Base-by-base conservation (phyloP, 306 rosid genomes). In the Glycine soja region DNA sequence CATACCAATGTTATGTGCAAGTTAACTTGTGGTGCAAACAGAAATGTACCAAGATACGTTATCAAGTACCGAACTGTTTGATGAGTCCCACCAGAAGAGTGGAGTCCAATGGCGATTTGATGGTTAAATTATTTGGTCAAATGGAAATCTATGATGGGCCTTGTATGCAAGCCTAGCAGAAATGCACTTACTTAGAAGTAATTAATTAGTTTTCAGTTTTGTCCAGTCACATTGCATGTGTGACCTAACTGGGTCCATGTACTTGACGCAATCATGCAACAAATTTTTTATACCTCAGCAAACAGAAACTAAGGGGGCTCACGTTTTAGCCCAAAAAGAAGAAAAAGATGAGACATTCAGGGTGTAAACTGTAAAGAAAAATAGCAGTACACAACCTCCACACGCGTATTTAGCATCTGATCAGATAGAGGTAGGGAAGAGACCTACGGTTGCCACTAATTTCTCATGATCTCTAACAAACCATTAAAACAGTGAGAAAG, bases 211-310 rank as follows among this genome's bases (percentile, higher is more conserved):
- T 62, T 7, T 69, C 14, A 50, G 85, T 24, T 88, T 81, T 80
- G 87, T 83, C 77, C 14, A 43, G 16, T 78, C 83, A 85, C 78
- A 50, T 80, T 70, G 46, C 57, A 61, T 45, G 86, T 59, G 83
- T 88, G 89, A 86, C 82, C 86, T 30, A 78, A 75, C 45, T 81
- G 81, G 83, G 84, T 45, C 83, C 86, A 48, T 3, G 19, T 84
- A 86, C 79, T 75, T 79, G 87, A 84, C 62, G 79, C 74, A 81
- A 42, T 42, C 81, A 65, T 68, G 38, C 51, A 74, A 62, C 75
- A 81, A 61, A 85, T 76, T 76, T 76, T 76, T 76, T 76, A 85
- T 70, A 61, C 75, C 72, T 63, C 58, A 75, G 24, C 75, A 78
- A 79, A 61, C 76, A 78, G 36, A 70, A 64, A 78, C 40, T 51